These are phyloP conservation scores for Starmerella tilneyi DNA, from an alignment of 805 yeast species.

Conservation along the genomic window DNA sequence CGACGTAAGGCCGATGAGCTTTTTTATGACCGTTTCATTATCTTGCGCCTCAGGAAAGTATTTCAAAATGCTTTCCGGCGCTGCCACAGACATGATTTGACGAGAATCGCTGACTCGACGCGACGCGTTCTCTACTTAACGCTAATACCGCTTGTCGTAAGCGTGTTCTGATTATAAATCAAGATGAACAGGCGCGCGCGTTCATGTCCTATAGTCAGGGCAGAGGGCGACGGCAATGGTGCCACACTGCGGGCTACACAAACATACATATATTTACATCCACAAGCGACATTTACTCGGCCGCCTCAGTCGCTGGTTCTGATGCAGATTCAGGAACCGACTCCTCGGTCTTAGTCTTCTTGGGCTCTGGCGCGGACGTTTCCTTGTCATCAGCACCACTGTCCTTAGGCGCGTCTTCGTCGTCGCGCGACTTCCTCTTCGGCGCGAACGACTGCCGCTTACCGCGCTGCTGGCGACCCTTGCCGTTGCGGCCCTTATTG, in stretches of 20 bases:
- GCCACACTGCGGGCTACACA: too few relatives aligned
- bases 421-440: slow-evolving; percentile 18
- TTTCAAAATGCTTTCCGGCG: background rate
- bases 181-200: too few relatives aligned
- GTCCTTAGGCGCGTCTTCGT: slow-evolving; percentile 12
- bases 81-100: background rate
- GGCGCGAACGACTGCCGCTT: background rate
- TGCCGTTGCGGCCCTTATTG: slow-evolving; percentile 11
- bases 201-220: too few relatives aligned
- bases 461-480: slow-evolving; percentile 17
- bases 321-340: slow-evolving; percentile 4
- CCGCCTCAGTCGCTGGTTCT: slow-evolving; percentile 5
- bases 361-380: background rate
- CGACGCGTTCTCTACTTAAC: too few relatives aligned
- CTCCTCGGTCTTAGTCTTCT: slow-evolving; percentile 11
- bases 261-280: too few relatives aligned
- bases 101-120: too few relatives aligned
- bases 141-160: too few relatives aligned
- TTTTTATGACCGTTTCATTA: background rate
- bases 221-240: too few relatives aligned
- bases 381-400: slow-evolving; percentile 1
- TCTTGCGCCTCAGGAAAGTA: slow-evolving; percentile 14
- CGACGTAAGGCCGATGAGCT: slow-evolving; percentile 6
- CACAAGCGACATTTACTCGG: too few relatives aligned
- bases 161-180: too few relatives aligned